A percentile compares a stretch with the other conserved stretches of the same genome.
Conservation (phyloP, 495 filamentous ascomycete species). For the Xylaria sp. region DNA sequence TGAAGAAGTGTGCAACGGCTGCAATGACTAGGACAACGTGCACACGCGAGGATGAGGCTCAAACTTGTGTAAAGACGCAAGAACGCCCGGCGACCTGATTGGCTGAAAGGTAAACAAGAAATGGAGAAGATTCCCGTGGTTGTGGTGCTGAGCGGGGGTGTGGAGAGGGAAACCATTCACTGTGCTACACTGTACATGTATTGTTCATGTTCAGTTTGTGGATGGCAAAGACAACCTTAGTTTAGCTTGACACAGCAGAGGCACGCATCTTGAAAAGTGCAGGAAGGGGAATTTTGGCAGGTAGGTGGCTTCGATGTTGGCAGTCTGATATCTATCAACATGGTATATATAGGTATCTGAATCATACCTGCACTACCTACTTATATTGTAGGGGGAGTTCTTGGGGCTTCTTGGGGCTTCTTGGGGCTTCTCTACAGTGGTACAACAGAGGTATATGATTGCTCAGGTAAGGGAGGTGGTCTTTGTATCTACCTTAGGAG, state of each 20-base stretch:
- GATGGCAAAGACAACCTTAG: too few species aligned
- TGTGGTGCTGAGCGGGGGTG: conserved; percentile 15
- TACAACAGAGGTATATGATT: too few species aligned
- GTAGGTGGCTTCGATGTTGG: too few species aligned
- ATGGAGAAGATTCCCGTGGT: conserved; percentile 11
- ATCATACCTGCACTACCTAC: too few species aligned
- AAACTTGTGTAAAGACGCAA: not conserved
- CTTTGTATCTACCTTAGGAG: too few species aligned
- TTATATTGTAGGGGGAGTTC: not conserved
- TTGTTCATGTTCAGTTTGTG: not conserved
- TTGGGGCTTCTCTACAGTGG: not conserved
- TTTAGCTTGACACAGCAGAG: too few species aligned
- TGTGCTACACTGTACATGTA: not conserved
- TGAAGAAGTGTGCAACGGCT: not conserved
- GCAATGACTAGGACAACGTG: not conserved
- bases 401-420: conserved; percentile 1
- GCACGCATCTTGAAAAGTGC: not conserved
- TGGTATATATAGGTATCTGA: too few species aligned
- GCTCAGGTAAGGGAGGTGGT: too few species aligned
- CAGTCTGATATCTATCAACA: too few species aligned
- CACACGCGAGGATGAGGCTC: not conserved
- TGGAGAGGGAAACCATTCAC: not conserved
- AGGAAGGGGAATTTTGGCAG: not conserved
- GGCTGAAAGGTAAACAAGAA: conserved; percentile 5
- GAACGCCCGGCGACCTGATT: not conserved